Evolutionary conservation across 352 stramenopile genomes (phyloP), one percentile per base, ranked within the genome.

Genomic region (Saprolegnia parasitica): DNA sequence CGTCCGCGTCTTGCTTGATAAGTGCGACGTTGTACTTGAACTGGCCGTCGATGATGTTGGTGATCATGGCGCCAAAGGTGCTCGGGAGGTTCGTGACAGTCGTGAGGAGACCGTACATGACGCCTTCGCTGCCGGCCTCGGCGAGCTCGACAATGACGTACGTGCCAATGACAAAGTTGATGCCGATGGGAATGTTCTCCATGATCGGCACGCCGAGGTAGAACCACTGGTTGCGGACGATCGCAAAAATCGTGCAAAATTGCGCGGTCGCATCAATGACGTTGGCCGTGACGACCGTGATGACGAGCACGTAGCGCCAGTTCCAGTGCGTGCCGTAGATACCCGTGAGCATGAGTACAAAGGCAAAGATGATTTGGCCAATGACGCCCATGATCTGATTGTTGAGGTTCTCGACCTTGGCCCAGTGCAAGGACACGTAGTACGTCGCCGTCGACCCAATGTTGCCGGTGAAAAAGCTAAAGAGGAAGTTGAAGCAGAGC

Each of bases 351-450:
- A n/a, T n/a, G n/a, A n/a, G n/a, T n/a, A n/a, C n/a, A n/a, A n/a
- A n/a, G n/a, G n/a, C n/a, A n/a, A n/a, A n/a, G n/a, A n/a, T n/a
- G n/a, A n/a, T n/a, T n/a, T n/a, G n/a, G n/a, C n/a, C n/a, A n/a
- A n/a, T n/a, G n/a, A n/a, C n/a, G 81, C 77, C 85, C 83, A n/a
- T n/a, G n/a, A n/a, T n/a, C n/a, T n/a, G n/a, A n/a, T n/a, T n/a
- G n/a, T n/a, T n/a, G n/a, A n/a, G n/a, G n/a, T n/a, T n/a, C n/a
- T n/a, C n/a, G n/a, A n/a, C n/a, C n/a, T n/a, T n/a, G n/a, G n/a
- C n/a, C n/a, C n/a, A 91, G 35, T 79, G 84, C 9, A 73, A 77
- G 54, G 85, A 74, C 56, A 93, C 81, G 4, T 74, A 76, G 3
- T 77, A 35, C 8, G 58, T 71, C n/a, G 81, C 52, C n/a, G 9